Evolutionary conservation across 2,329 filamentous ascomycete species (phyloP), one percentile per base, ranked within the genome.

Genomic region (Mycosphaerelloides madeirae): DNA sequence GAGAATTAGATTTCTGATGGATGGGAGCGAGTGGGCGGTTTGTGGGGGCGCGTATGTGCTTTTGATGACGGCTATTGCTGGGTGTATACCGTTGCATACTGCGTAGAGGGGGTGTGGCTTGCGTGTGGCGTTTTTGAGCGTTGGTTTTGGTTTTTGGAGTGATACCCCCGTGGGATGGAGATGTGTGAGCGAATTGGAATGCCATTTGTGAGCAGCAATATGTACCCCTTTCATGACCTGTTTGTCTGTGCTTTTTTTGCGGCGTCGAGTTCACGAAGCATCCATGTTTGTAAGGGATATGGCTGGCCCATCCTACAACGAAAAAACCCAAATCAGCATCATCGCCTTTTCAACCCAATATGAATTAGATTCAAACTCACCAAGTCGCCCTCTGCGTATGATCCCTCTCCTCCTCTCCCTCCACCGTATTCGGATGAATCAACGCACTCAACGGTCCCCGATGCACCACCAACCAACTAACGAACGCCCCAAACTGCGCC

Each of bases 391-490:
- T 67, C 59, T 85, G 74, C 22, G 82, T 76, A 60, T 87, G 83
- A 59, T 87, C 81, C 35, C 77, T 68, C 46, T 76, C 72, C 31
- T 81, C 76, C n/a, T 76, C 73, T 43, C 75, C 72, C 29, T 81
- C 76, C 13, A 76, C 74, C 0, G 85, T 89, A 59, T 95, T 95
- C 0, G 89, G 88, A 65, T 95, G 90, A 1, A 95, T 65, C 15
- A 96, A 70, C 3, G 73, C 88, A 37, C 84, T 89, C 48, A 95
- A 66, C 2, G 87, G 86, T 0, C 89, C 89, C 4, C 89, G 76
- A 67, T 90, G 83, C 45, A 95, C 79, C 22, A 87, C 78, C 22
- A 95, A 70, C 89, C 89, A 95, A 0, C 87, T 77, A 31, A 96
- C 70, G 58, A 95, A 94, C 0, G 90, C 89, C 0, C 89, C 89